Percentiles rank a stretch among this genome's conserved stretches.
Evolutionary conservation across 768 basidiomycete species (phyloP).

Genomic region (Asterophora parasitica): DNA sequence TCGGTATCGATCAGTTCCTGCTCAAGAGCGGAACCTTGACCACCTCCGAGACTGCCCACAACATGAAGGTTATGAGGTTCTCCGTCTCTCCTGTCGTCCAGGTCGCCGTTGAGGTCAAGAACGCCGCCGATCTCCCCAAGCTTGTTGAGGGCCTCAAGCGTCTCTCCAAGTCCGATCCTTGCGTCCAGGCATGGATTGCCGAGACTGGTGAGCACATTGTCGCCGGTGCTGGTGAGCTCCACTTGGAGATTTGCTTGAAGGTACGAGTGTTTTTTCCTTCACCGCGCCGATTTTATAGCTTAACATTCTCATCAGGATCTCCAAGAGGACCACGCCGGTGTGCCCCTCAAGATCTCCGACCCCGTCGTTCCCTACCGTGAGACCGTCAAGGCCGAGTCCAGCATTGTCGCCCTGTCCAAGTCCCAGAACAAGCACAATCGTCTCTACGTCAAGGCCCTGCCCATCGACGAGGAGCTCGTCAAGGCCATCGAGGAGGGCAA

Average conservation of each 20-base stretch:
- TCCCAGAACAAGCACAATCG: too few species aligned
- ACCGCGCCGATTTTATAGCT: not conserved
- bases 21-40: slow-evolving; percentile 98
- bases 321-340: slow-evolving; percentile 98
- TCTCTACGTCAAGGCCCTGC: slow-evolving; percentile 88
- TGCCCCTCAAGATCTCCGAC: slow-evolving; percentile 96
- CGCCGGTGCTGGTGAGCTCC: slow-evolving; percentile 98
- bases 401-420: too few species aligned
- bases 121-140: too few species aligned
- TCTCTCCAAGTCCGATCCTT: too few species aligned
- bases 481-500: slow-evolving; percentile 86
- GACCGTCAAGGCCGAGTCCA: slow-evolving; percentile 93
- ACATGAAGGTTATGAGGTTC: too few species aligned
- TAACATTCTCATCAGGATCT: slow-evolving; percentile 59
- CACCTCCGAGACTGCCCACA: too few species aligned
- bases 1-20: slow-evolving; percentile 99
- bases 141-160: too few species aligned
- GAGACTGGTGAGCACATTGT: slow-evolving; percentile 98
- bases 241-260: too few species aligned
- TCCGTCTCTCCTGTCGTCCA: too few species aligned
- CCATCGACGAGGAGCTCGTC: slow-evolving; percentile 90
- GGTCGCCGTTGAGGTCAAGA: slow-evolving; percentile 99
- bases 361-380: slow-evolving; percentile 97
- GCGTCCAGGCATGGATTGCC: slow-evolving; percentile 89
- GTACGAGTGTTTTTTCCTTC: slow-evolving; percentile 28